Base-by-base conservation (phyloP, 2,329 filamentous ascomycete genomes). In the Dothistroma septosporum region DNA sequence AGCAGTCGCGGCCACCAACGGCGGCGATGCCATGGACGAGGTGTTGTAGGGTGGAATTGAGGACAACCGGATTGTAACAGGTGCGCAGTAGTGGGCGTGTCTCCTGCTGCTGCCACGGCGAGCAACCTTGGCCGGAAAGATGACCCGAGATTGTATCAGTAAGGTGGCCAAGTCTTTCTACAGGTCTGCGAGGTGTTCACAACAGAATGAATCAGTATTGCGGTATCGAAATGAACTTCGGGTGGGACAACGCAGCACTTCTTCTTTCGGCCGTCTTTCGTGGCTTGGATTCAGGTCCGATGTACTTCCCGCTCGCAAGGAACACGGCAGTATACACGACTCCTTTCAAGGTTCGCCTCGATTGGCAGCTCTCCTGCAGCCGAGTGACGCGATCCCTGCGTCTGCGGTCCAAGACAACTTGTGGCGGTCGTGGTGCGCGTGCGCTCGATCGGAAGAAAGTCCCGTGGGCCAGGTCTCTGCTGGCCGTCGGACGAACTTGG, bases 11-110 rank as follows among this genome's bases (percentile, higher is more conserved):
- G 74, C 78, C 49, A 75, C 77, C 44, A 79, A 79, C 64, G 79
- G 77, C 62, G 83, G 82, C 66, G 76, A 79, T 61, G 80, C 77
- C 64, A 83, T 84, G 81, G 83, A 83, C 66, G 82, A 84, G 73
- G 83, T 83, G 66, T 78, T 80, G 71, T 80, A 80, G 75, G 75
- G 55, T 12, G 16, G 47, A 21, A 10, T 4, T 31, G 47, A 24
- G 47, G 47, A 16, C 47, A 21, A 50, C 16, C 16, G 49, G 63
- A 55, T 41, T 16, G 32, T 22, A 16, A 35, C 12, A 32, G 41
- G 21, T 33, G 46, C 50, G 21, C 32, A 19, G n/a, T 28, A 41
- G 11, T n/a, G 24, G 22, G 16, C 46, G 37, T 59, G n/a, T 50
- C 49, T 59, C 44, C 44, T 60, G 48, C 58, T 56, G 47, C 53